Percentiles rank a stretch among this genome's conserved stretches.
Evolutionary conservation across 768 basidiomycete species (phyloP).

Genomic region (Tylopilus rubrobrunneus): DNA sequence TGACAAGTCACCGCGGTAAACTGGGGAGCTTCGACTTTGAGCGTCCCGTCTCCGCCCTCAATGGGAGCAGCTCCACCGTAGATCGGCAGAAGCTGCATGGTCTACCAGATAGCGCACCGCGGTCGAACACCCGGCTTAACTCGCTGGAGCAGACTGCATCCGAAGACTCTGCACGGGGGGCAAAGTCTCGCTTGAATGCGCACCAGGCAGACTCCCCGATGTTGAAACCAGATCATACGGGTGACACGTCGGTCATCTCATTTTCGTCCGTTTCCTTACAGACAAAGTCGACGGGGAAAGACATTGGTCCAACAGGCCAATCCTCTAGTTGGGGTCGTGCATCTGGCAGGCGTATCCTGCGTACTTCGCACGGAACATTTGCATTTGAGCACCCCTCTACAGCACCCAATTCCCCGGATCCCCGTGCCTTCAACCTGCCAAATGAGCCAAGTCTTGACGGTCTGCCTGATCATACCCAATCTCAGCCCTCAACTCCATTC

Average conservation of each 20-base stretch:
- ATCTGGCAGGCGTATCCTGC: conserved; percentile 37
- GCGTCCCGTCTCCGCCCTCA: conserved; percentile 47
- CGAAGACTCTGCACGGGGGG: conserved; percentile 21
- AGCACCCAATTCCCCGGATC: conserved; percentile 37
- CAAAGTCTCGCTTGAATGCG: conserved; percentile 6
- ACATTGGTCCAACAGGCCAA: conserved; percentile 33
- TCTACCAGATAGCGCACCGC: conserved; percentile 4
- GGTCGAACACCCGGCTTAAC: conserved; percentile 13
- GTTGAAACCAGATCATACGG: conserved; percentile 35
- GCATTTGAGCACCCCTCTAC: conserved; percentile 67
- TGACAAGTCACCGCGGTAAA: conserved; percentile 44
- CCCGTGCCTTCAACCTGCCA: conserved; percentile 18
- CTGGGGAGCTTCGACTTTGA: conserved; percentile 80
- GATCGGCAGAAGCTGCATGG: conserved; percentile 13
- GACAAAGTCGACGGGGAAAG: conserved; percentile 37
- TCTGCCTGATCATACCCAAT: conserved; percentile 1
- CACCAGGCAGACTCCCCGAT: conserved; percentile 20
- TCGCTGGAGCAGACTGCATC: conserved; percentile 26
- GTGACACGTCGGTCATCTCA: conserved; percentile 31
- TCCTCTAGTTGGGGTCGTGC: conserved; percentile 59
- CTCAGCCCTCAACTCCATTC: conserved; percentile 15
- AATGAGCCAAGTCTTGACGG: conserved; percentile 7
- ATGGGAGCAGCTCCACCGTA: conserved; percentile 27
- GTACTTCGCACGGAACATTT: conserved; percentile 56
- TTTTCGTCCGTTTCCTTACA: conserved; percentile 34